Percentiles rank a stretch among this genome's conserved stretches.
Evolutionary conservation across 2,329 filamentous ascomycete species (phyloP).

Genomic region (Colletotrichum sp.): DNA sequence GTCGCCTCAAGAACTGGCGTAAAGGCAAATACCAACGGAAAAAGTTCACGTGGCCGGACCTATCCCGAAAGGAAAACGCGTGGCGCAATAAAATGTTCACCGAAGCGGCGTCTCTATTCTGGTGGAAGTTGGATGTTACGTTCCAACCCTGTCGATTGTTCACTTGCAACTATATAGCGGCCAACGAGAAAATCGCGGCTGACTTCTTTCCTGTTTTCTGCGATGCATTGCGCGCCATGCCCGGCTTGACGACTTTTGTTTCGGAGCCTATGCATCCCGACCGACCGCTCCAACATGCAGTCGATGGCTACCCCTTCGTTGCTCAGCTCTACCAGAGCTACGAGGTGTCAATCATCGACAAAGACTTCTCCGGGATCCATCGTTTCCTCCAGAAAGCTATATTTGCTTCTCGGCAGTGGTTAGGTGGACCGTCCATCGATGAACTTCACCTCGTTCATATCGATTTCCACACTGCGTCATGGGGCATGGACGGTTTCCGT

Average conservation of each 20-base stretch:
- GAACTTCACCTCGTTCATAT: background rate
- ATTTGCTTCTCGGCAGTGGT: background rate
- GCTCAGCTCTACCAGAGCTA: background rate
- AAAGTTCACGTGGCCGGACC: background rate
- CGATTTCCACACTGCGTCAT: too few species aligned
- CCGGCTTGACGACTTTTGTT: background rate
- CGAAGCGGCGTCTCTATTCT: background rate
- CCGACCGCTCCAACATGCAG: background rate
- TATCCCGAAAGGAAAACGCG: background rate
- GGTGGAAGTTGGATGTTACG: background rate
- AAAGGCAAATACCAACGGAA: background rate
- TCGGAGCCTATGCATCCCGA: background rate
- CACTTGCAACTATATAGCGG: rapidly evolving
- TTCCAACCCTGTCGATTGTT: background rate
- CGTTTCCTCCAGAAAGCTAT: background rate
- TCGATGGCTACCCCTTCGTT: background rate
- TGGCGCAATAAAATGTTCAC: background rate
- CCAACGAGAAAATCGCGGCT: background rate
- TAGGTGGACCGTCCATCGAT: background rate
- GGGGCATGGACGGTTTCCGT: background rate
- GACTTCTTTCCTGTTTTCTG: background rate
- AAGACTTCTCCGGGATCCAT: rapidly evolving
- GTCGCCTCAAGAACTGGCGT: background rate
- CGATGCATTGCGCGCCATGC: background rate
- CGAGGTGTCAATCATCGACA: rapidly evolving